Base-by-base conservation (phyloP, 2,329 filamentous ascomycete species). In the Hypoxylon sp. region DNA sequence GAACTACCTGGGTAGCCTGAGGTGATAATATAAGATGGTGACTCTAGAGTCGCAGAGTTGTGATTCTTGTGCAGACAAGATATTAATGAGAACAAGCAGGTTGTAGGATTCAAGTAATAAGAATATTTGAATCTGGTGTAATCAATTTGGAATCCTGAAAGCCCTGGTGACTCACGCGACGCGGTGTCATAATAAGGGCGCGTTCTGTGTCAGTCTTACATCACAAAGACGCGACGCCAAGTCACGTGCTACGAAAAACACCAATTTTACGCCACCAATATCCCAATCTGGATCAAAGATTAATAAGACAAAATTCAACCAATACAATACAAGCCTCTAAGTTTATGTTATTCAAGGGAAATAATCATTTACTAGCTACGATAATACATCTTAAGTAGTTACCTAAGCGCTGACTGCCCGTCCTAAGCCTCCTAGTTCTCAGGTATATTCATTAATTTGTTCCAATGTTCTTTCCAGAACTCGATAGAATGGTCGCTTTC, bases 121-220 rank as follows among this genome's bases (percentile, higher is more conserved):
- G n/a, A 14, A 43, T 6, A 19, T 32, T 21, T 14, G 14, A 45
- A 32, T 13, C 6, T 45, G 14, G 41, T 19, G n/a, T 45, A 30
- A 13, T 45, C 5, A 56, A 13, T 45, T 19, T 30, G 17, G n/a
- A 23, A 53, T 5, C 5, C 48, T 19, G 51, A 21, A 41, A 43
- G 19, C 30, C 5, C n/a, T 34, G 9, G 3, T 69, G 67, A 67
- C 48, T 64, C 63, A 67, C n/a, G 19, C n/a, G 19, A 36, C 59
- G 66, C 57, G 56, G 62, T 72, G 72, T 69, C 69, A 70, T 61
- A 34, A 2, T 65, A 59, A 73, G 62, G 70, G 69, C 72, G 72
- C 70, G 72, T 70, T 64, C 38, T 50, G 53, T 45, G 49, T 32
- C 46, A 17, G 32, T 25, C 30, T 60, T 25, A 62, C 51, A 71